A percentile compares a stretch with the other conserved stretches of the same genome.
Evolutionary conservation across 2,329 filamentous ascomycete genomes (phyloP).

Genomic region (Fusarium udum): DNA sequence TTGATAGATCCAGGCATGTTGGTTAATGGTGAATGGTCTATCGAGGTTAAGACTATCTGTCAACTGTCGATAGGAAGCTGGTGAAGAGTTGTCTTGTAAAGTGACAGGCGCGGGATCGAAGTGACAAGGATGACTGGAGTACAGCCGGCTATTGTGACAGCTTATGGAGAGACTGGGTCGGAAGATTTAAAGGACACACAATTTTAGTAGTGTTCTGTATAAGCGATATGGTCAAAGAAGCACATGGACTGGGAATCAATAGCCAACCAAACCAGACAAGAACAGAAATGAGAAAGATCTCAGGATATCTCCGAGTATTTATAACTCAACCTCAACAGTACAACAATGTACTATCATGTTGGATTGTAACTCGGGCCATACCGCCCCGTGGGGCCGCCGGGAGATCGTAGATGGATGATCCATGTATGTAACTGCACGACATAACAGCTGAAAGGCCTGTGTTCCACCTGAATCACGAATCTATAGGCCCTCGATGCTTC

Average conservation of each 20-base stretch:
- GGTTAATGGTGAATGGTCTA: neutral
- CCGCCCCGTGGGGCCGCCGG: conserved; percentile 13
- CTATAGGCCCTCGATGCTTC: conserved; percentile 9
- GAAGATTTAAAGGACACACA: neutral
- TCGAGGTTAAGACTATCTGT: neutral
- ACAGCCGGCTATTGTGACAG: neutral
- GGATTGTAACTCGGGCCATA: neutral
- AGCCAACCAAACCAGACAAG: neutral
- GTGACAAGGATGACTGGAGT: neutral
- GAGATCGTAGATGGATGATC: conserved; percentile 33
- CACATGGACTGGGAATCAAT: neutral
- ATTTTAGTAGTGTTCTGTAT: neutral
- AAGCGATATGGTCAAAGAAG: neutral
- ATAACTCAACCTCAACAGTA: conserved; percentile 8
- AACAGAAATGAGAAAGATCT: neutral
- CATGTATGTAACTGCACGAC: conserved; percentile 30
- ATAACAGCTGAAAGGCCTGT: conserved; percentile 23
- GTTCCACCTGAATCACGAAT: conserved; percentile 13
- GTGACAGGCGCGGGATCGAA: neutral
- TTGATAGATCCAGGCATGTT: conserved; percentile 31
- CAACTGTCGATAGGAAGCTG: neutral
- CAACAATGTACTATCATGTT: neutral
- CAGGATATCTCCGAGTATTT: conserved; percentile 16
- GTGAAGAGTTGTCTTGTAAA: neutral
- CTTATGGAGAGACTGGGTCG: neutral